Conservation (phyloP, 805 yeast genomes). For the Candida koratica region DNA sequence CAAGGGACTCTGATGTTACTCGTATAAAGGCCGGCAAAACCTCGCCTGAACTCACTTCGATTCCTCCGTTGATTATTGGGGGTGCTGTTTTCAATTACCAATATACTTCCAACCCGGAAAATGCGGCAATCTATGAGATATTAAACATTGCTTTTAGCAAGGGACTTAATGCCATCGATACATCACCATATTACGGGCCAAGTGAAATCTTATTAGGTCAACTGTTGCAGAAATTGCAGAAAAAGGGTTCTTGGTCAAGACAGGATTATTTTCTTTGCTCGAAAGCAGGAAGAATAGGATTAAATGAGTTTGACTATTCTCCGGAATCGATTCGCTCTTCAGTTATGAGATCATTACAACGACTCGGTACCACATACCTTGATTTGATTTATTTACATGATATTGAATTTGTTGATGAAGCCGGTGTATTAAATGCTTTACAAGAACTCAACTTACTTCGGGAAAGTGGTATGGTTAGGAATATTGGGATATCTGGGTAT, state of each 20-base stretch:
- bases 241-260: conserved; percentile 41
- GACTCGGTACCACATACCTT: conserved; percentile 64
- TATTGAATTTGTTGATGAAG: conserved; percentile 68
- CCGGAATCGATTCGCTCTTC: conserved; percentile 56
- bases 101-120: conserved; percentile 66
- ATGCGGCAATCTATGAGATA: conserved; percentile 55
- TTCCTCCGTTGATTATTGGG: conserved; percentile 72
- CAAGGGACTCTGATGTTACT: too few species aligned
- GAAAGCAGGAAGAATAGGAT: conserved; percentile 74
- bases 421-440: conserved; percentile 59
- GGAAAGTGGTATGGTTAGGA: conserved; percentile 54
- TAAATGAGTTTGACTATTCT: conserved; percentile 72
- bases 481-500: conserved; percentile 83
- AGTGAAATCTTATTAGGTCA: conserved; percentile 73
- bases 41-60: too few species aligned
- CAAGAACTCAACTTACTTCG: conserved; percentile 56
- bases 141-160: conserved; percentile 54
- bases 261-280: conserved; percentile 69
- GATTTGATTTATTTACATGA: conserved; percentile 88
- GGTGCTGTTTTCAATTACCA: conserved; percentile 86
- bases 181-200: conserved; percentile 92
- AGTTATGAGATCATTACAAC: conserved; percentile 59
- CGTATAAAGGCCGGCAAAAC: too few species aligned
- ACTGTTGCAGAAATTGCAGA: conserved; percentile 40
- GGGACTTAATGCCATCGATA: conserved; percentile 79